Percentiles rank a stretch among this genome's conserved stretches.
Conservation (phyloP, 169 alveolate genomes). For the Cyclospora cayetanensis region DNA sequence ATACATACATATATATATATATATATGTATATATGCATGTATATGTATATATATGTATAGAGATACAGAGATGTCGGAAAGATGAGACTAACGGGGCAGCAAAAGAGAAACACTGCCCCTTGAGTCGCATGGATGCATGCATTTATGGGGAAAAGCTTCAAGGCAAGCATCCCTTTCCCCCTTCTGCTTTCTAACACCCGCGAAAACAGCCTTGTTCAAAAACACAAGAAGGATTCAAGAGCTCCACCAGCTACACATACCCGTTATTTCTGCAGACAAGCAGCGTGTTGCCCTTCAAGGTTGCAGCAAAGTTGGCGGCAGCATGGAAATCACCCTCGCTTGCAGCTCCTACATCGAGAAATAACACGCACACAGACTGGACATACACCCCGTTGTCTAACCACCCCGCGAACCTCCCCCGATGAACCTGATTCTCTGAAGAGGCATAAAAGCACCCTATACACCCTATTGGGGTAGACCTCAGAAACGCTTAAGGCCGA, state of each 20-base stretch:
- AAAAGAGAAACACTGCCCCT: not conserved
- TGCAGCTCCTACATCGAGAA: constrained; percentile 89
- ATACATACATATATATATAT: not conserved
- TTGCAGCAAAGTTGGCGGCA: constrained; percentile 96
- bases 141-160: not conserved
- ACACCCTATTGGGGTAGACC: no score
- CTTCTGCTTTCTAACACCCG: no score
- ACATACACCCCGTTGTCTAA: no score
- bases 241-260: not conserved
- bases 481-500: not conserved
- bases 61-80: not conserved
- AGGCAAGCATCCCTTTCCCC: not conserved
- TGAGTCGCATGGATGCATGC: no score
- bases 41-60: not conserved
- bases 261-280: constrained; percentile 94
- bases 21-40: no score
- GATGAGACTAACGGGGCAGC: not conserved
- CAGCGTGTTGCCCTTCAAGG: constrained; percentile 90
- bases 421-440: no score
- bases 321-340: constrained; percentile 98
- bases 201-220: not conserved
- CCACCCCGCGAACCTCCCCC: no score
- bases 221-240: not conserved
- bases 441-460: no score
- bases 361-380: no score